phyloP scores from a whole-genome alignment of 1,284 basidiomycete genomes.

The Exobasidium cylindrosporum region DNA sequence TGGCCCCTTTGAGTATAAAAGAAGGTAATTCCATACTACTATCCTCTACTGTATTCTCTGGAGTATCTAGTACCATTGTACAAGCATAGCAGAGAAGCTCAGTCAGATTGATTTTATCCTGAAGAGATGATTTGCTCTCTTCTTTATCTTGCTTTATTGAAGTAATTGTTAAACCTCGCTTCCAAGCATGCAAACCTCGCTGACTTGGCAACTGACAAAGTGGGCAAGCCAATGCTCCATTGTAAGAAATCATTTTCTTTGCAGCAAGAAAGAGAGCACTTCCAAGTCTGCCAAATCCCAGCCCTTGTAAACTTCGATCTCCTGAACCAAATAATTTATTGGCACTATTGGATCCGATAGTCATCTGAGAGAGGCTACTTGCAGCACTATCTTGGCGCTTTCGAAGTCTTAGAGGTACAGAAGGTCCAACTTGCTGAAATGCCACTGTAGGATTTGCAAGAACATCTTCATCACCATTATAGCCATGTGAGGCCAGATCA shows the following conservation, averaged over 20 bases:
- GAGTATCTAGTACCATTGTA: conserved; percentile 23
- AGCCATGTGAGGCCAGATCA: conserved; percentile 2
- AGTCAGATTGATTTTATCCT: conserved; percentile 12
- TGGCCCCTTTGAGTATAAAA: background rate
- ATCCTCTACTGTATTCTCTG: background rate
- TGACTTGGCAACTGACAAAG: conserved; percentile 41
- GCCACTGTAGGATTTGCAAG: background rate
- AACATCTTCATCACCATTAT: background rate
- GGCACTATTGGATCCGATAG: conserved; percentile 21
- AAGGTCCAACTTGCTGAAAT: conserved; percentile 28
- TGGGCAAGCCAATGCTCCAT: conserved; percentile 28
- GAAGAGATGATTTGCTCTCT: background rate
- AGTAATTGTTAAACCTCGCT: conserved; percentile 2
- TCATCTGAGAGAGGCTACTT: background rate
- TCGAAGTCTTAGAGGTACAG: conserved; percentile 16
- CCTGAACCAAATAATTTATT: background rate
- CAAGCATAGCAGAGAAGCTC: conserved; percentile 30
- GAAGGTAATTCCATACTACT: background rate
- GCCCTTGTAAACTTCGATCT: background rate
- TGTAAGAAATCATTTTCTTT: conserved; percentile 17
- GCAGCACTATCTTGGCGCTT: conserved; percentile 8
- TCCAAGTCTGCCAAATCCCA: conserved; percentile 25
- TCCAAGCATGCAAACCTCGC: conserved; percentile 36
- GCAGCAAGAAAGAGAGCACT: conserved; percentile 31
- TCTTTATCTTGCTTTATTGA: background rate